phyloP scores from a whole-genome alignment of 305 asterid species.

The Withania somnifera region DNA sequence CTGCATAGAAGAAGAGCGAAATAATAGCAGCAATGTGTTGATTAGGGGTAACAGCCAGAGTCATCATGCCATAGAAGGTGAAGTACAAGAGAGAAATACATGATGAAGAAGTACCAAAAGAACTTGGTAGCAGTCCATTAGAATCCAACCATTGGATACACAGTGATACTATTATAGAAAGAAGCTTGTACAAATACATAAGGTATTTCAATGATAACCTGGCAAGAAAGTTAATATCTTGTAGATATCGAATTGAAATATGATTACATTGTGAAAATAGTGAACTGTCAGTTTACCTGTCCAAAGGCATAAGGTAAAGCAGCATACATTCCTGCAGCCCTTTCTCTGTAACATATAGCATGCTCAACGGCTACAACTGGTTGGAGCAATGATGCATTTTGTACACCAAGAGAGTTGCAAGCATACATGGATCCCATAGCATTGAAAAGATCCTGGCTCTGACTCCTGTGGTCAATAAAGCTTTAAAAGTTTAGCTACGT shows the following conservation, averaged over 20 bases:
- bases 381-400: background rate
- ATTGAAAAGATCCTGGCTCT: background rate
- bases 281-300: background rate
- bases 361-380: constrained; percentile 13
- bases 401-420: constrained; percentile 8
- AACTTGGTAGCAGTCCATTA: constrained; percentile 11
- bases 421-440: constrained; percentile 14
- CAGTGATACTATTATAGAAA: constrained; percentile 6
- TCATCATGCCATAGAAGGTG: constrained; percentile 15
- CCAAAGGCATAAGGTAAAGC: constrained; percentile 9
- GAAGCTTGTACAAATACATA: constrained; percentile 6
- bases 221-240: background rate
- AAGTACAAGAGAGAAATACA: constrained; percentile 5
- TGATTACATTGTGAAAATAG: background rate
- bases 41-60: constrained; percentile 8
- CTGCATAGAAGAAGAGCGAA: constrained; percentile 1
- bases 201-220: constrained; percentile 7
- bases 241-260: background rate
- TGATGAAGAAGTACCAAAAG: constrained; percentile 4
- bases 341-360: constrained; percentile 9
- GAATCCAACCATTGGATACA: constrained; percentile 7
- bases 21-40: constrained; percentile 7
- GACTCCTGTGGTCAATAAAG: background rate
- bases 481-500: background rate
- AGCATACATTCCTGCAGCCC: constrained; percentile 9